Percentiles rank a stretch among this genome's conserved stretches.
These are phyloP conservation scores for Nicotiana undulata DNA, from an alignment of 257 asterid species.

Conservation along the genomic window DNA sequence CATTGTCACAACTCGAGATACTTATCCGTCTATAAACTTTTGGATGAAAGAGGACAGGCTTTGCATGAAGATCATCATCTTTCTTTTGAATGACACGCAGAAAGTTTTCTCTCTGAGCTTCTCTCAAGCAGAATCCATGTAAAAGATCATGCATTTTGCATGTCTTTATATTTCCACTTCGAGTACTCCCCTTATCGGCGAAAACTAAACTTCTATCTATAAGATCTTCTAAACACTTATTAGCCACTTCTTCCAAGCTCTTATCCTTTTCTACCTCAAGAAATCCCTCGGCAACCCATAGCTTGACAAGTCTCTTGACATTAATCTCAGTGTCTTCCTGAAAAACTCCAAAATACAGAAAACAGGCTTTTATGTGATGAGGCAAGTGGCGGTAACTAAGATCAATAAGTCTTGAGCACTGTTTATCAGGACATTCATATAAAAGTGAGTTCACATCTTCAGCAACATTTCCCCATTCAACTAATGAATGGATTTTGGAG, in stretches of 20 bases:
- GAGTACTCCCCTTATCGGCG: not conserved
- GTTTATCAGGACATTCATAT: not conserved
- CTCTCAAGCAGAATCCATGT: constrained; percentile 6
- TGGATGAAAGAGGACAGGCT: not conserved
- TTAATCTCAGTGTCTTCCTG: constrained; percentile 3
- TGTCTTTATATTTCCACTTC: constrained; percentile 2
- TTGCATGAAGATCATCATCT: not conserved
- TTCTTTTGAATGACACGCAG: not conserved
- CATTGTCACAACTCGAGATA: not conserved
- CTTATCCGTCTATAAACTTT: not conserved
- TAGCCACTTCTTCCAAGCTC: constrained; percentile 5
- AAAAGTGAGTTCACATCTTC: not conserved
- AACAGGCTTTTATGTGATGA: constrained; percentile 7
- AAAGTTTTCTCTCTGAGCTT: constrained; percentile 3
- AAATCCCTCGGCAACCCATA: constrained; percentile 17
- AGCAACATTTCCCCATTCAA: not conserved
- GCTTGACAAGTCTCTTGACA: constrained; percentile 6
- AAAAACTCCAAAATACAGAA: not conserved
- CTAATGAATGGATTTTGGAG: not conserved
- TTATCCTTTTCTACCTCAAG: not conserved
- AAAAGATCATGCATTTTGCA: constrained; percentile 13
- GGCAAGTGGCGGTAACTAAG: constrained; percentile 13
- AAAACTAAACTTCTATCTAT: not conserved
- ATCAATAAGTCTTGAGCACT: not conserved
- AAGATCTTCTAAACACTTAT: not conserved